A percentile compares a stretch with the other conserved stretches of the same genome.
phyloP scores from a whole-genome alignment of 208 protist genomes.

The Leishmania major region DNA sequence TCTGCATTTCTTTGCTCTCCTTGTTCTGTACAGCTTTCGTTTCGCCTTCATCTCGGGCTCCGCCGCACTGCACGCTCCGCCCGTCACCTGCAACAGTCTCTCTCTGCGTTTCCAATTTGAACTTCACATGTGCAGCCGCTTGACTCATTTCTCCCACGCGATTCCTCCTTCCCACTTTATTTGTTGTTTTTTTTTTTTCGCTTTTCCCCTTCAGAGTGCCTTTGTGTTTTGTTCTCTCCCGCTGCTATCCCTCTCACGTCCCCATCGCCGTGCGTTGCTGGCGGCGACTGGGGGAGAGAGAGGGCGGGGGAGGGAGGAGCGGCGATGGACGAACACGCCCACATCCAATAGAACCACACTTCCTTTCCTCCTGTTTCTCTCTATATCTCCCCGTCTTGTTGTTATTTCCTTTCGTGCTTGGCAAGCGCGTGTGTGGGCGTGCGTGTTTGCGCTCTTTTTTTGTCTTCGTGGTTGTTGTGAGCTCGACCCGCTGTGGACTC shows the following conservation, averaged over 20 bases:
- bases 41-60: background rate
- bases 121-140: background rate
- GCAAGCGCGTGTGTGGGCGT: background rate
- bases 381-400: background rate
- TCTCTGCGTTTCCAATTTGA: slow-evolving; percentile 17
- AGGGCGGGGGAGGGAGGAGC: background rate
- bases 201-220: background rate
- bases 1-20: background rate
- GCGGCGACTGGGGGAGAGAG: background rate
- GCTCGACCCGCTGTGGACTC: background rate
- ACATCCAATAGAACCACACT: background rate
- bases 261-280: background rate
- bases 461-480: background rate
- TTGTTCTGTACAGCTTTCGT: background rate
- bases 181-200: background rate
- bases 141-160: background rate
- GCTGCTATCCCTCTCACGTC: background rate
- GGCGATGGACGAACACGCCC: background rate
- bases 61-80: background rate
- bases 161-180: background rate
- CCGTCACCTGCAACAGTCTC: background rate
- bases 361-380: slow-evolving; percentile 5
- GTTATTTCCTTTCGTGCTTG: background rate
- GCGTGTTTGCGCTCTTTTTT: background rate
- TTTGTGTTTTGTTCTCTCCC: background rate